phyloP scores from a whole-genome alignment of 2,329 filamentous ascomycete genomes.

The Fusarium mangiferae region DNA sequence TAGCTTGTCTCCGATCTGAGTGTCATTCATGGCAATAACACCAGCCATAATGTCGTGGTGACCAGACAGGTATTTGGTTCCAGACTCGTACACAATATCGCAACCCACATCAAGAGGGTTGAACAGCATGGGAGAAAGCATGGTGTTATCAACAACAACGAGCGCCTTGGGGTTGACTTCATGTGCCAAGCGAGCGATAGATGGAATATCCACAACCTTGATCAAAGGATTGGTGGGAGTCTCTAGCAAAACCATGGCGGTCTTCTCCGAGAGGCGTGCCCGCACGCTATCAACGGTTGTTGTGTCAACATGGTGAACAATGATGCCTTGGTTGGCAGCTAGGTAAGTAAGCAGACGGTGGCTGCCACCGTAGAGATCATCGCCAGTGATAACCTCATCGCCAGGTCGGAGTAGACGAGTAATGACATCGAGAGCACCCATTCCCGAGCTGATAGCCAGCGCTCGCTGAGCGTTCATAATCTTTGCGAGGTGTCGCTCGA shows the following conservation, averaged over 20 bases:
- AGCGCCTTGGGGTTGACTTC: slow-evolving; percentile 80
- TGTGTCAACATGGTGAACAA: slow-evolving; percentile 96
- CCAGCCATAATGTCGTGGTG: slow-evolving; percentile 99
- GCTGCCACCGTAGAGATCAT: slow-evolving; percentile 95
- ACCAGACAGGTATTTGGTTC: slow-evolving; percentile 96
- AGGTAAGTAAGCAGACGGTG: slow-evolving; percentile 94
- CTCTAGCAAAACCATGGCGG: slow-evolving; percentile 94
- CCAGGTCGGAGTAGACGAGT: slow-evolving; percentile 89
- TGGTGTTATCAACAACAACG: slow-evolving; percentile 97
- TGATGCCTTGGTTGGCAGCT: slow-evolving; percentile 86
- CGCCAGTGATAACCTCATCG: slow-evolving; percentile 96
- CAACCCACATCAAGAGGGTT: slow-evolving; percentile 95
- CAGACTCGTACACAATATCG: slow-evolving; percentile 96
- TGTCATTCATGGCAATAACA: slow-evolving; percentile 90
- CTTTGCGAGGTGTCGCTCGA: slow-evolving; percentile 97
- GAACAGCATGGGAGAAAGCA: slow-evolving; percentile 94
- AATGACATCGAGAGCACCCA: slow-evolving; percentile 97
- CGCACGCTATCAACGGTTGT: slow-evolving; percentile 79
- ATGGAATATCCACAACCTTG: slow-evolving; percentile 93
- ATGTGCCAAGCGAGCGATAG: slow-evolving; percentile 81
- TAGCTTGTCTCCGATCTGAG: slow-evolving; percentile 83
- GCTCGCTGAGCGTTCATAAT: slow-evolving; percentile 96
- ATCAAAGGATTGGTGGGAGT: slow-evolving; percentile 98
- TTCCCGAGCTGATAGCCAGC: slow-evolving; percentile 93
- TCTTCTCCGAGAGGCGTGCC: slow-evolving; percentile 78